These are phyloP conservation scores for Pythium guiyangense DNA, from an alignment of 352 stramenopile species.

Conservation along the genomic window DNA sequence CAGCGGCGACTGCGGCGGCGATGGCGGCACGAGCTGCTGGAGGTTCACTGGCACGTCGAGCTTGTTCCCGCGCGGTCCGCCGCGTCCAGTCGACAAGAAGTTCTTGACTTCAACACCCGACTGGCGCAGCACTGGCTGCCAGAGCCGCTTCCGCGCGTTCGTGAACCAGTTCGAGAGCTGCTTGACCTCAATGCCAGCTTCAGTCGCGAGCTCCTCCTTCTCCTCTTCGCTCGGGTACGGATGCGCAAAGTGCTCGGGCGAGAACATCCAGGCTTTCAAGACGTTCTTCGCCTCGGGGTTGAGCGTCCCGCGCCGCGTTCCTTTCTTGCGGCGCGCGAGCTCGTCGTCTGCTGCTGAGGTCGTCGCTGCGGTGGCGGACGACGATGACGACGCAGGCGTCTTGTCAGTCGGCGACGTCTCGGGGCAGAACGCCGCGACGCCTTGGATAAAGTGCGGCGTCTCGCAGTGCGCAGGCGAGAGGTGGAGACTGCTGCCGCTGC, in stretches of 20 bases:
- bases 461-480: slow-evolving; percentile 29
- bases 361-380: neutral
- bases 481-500: slow-evolving; percentile 9
- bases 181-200: slow-evolving; percentile 85
- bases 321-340: slow-evolving; percentile 64
- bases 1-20: slow-evolving; percentile 26
- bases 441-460: slow-evolving; percentile 27
- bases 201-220: slow-evolving; percentile 75
- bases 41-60: slow-evolving; percentile 65
- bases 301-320: slow-evolving; percentile 73
- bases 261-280: slow-evolving; percentile 89
- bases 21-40: slow-evolving; percentile 48
- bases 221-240: slow-evolving; percentile 86
- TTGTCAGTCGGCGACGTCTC: slow-evolving; percentile 39
- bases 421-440: slow-evolving; percentile 20
- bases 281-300: slow-evolving; percentile 85
- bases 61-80: slow-evolving; percentile 73
- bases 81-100: slow-evolving; percentile 79
- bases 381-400: slow-evolving; percentile 1
- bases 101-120: slow-evolving; percentile 89
- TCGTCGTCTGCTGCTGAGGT: neutral
- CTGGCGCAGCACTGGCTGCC: slow-evolving; percentile 81
- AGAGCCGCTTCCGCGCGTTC: slow-evolving; percentile 84
- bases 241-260: slow-evolving; percentile 82
- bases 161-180: slow-evolving; percentile 90